phyloP scores from a whole-genome alignment of 192 early-diverging fungal genomes.

The Backusella westeae region DNA sequence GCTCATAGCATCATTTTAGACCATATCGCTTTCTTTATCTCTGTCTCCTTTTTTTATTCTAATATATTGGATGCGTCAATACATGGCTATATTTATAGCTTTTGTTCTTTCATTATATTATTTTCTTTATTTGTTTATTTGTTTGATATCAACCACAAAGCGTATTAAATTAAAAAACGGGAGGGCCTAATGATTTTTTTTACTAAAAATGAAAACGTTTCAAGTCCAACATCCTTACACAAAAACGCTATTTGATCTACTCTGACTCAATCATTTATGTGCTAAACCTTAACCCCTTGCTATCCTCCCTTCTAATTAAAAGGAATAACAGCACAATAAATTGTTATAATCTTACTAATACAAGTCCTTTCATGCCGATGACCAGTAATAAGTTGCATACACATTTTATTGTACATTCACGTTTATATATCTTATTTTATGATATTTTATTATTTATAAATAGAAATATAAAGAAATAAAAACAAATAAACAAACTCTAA shows the following conservation, averaged over 20 bases:
- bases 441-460: neutral
- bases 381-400: neutral
- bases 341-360: neutral
- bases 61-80: neutral
- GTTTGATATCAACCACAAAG: neutral
- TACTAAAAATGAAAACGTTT: neutral
- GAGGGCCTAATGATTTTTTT: neutral
- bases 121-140: neutral
- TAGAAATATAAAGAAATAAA: neutral
- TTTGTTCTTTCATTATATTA: too few relatives aligned
- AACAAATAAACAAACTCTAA: conserved; percentile 2
- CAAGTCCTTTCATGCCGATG: neutral
- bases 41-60: neutral
- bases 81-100: neutral
- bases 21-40: neutral
- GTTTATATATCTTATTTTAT: neutral
- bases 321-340: neutral
- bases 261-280: neutral
- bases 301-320: neutral
- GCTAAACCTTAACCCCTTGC: neutral
- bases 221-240: neutral
- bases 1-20: neutral
- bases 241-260: neutral
- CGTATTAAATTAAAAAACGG: neutral
- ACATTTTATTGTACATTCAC: neutral